A percentile compares a stretch with the other conserved stretches of the same genome.
Conservation (phyloP, 305 asterid species). For the Solanum chacoense region DNA sequence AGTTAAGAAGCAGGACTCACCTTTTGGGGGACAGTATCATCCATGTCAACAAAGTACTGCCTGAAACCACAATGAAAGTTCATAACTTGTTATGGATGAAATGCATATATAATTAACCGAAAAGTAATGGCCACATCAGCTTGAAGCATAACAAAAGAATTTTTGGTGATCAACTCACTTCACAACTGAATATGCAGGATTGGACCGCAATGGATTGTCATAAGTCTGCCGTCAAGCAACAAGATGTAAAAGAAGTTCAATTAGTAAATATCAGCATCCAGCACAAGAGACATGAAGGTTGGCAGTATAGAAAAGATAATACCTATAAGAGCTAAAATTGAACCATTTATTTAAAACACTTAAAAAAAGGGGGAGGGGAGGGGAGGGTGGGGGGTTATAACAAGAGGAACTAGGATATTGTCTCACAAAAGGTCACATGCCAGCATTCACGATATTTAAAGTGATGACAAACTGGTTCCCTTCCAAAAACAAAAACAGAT, state of each 20-base stretch:
- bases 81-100: background rate
- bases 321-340: background rate
- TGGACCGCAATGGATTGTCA: constrained; percentile 73
- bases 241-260: background rate
- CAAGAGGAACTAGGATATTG: background rate
- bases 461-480: background rate
- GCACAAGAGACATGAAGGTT: background rate
- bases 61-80: constrained; percentile 32
- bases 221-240: constrained; percentile 41
- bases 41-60: constrained; percentile 89
- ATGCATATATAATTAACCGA: background rate
- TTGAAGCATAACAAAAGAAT: background rate
- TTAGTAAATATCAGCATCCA: background rate
- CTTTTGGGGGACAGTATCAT: constrained; percentile 90
- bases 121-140: background rate
- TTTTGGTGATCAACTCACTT: constrained; percentile 44
- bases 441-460: background rate
- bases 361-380: no score
- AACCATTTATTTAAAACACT: background rate
- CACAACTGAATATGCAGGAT: constrained; percentile 94
- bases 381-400: background rate
- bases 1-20: constrained; percentile 24
- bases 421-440: background rate
- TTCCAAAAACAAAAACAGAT: background rate
- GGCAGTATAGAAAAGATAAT: background rate